Evolutionary conservation across 305 asterid genomes (phyloP).

Genomic region (Andrographis paniculata): DNA sequence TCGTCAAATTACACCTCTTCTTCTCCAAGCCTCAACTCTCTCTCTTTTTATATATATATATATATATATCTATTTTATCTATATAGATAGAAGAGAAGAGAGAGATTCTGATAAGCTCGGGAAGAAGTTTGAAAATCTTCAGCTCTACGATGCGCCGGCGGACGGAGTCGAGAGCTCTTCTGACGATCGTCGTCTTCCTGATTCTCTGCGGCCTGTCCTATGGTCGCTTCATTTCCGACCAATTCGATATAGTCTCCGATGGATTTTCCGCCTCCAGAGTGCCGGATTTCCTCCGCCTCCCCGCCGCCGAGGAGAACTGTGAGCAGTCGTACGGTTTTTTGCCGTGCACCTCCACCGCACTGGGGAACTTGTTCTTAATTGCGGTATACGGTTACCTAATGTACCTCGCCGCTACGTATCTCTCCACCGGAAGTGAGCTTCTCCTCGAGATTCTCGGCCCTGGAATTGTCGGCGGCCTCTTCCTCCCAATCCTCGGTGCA

Average conservation of each 20-base stretch:
- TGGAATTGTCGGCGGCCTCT: conserved; percentile 87
- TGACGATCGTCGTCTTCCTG: conserved; percentile 27
- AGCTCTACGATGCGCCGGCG: conserved; percentile 21
- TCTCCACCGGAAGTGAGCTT: conserved; percentile 81
- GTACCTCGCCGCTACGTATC: conserved; percentile 83
- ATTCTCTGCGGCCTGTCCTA: conserved; percentile 41
- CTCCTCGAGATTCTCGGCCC: conserved; percentile 94
- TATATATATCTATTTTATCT: neutral
- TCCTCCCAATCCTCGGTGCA: conserved; percentile 89
- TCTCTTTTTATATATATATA: too few species aligned
- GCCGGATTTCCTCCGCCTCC: conserved; percentile 29
- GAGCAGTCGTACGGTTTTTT: conserved; percentile 87
- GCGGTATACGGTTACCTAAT: conserved; percentile 78
- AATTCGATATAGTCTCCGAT: conserved; percentile 40
- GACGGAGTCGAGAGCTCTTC: conserved; percentile 18
- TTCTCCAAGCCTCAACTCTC: too few species aligned
- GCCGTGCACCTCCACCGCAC: conserved; percentile 73
- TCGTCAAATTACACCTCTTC: too few species aligned
- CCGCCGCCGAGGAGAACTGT: conserved; percentile 50
- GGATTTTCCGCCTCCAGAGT: conserved; percentile 23
- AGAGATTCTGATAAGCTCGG: neutral
- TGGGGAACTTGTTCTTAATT: conserved; percentile 68
- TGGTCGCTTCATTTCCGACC: conserved; percentile 42
- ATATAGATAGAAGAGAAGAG: neutral
- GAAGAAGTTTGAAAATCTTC: neutral